These are phyloP conservation scores for Fusarium redolens DNA, from an alignment of 2,329 filamentous ascomycete genomes.

Conservation along the genomic window DNA sequence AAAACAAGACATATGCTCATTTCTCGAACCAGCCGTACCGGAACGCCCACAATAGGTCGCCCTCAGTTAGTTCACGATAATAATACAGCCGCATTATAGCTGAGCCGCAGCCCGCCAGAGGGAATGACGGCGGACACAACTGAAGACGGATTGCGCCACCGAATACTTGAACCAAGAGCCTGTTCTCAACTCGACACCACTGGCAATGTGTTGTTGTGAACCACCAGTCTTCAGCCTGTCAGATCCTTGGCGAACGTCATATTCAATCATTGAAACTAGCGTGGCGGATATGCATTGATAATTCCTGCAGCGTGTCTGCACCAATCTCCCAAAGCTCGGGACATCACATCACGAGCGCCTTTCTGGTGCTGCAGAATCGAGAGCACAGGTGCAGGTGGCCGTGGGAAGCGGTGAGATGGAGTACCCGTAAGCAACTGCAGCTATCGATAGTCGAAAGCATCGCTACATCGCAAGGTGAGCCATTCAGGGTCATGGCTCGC, in stretches of 20 bases:
- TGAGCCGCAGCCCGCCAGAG: conserved; percentile 4
- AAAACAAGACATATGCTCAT: conserved; percentile 10
- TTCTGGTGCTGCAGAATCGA: conserved; percentile 15
- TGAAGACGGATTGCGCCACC: conserved; percentile 9
- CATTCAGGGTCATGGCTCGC: conserved; percentile 26
- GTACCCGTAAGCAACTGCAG: neutral
- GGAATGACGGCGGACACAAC: neutral
- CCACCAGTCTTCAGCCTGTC: neutral
- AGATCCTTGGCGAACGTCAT: conserved; percentile 7
- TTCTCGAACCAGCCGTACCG: conserved; percentile 1
- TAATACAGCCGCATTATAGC: neutral
- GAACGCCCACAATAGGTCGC: conserved; percentile 18
- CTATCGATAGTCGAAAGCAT: neutral
- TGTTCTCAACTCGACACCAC: neutral
- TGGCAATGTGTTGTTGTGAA: neutral
- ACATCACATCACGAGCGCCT: conserved; percentile 18
- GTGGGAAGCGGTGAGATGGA: conserved; percentile 30
- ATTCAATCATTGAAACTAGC: conserved; percentile 9
- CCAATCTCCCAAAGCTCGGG: neutral
- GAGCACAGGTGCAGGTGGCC: conserved; percentile 3
- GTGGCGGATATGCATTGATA: conserved; percentile 15
- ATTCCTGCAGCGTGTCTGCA: conserved; percentile 15
- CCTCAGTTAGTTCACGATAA: neutral
- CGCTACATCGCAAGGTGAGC: conserved; percentile 29
- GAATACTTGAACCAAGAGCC: neutral